phyloP scores from a whole-genome alignment of 345 rosid species.

The Salix koriyanagi region DNA sequence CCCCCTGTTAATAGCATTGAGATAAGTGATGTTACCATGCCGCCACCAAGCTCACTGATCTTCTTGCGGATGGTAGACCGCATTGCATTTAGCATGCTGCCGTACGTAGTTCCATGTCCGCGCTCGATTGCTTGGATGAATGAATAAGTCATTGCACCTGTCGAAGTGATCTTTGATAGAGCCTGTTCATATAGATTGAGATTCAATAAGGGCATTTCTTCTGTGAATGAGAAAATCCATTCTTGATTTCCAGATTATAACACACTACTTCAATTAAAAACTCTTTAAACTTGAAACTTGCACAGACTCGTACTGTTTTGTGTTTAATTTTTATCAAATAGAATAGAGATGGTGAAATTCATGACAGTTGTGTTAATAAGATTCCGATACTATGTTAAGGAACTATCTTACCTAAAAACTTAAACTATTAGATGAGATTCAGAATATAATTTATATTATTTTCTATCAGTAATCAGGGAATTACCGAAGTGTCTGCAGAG shows the following conservation, averaged over 20 bases:
- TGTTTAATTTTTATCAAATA: too few species aligned
- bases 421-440: fast-evolving
- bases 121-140: conserved; percentile 81
- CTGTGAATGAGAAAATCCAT: not conserved
- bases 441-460: too few species aligned
- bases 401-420: too few species aligned
- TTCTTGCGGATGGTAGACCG: conserved; percentile 56
- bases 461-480: not conserved
- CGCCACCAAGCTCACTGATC: conserved; percentile 30
- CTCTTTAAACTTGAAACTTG: too few species aligned
- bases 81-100: conserved; percentile 66
- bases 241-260: not conserved
- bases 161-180: conserved; percentile 58
- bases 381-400: too few species aligned
- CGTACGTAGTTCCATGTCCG: conserved; percentile 64
- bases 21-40: conserved; percentile 52
- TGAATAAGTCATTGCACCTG: conserved; percentile 94
- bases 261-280: too few species aligned
- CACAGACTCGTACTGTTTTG: too few species aligned
- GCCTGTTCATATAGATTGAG: conserved; percentile 41
- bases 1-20: conserved; percentile 57
- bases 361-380: fast-evolving
- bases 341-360: too few species aligned
- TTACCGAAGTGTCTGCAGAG: conserved; percentile 80
- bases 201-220: not conserved